Percentiles rank a stretch among this genome's conserved stretches.
phyloP scores from a whole-genome alignment of 2,329 filamentous ascomycete genomes.

The Cladosporium sp. region DNA sequence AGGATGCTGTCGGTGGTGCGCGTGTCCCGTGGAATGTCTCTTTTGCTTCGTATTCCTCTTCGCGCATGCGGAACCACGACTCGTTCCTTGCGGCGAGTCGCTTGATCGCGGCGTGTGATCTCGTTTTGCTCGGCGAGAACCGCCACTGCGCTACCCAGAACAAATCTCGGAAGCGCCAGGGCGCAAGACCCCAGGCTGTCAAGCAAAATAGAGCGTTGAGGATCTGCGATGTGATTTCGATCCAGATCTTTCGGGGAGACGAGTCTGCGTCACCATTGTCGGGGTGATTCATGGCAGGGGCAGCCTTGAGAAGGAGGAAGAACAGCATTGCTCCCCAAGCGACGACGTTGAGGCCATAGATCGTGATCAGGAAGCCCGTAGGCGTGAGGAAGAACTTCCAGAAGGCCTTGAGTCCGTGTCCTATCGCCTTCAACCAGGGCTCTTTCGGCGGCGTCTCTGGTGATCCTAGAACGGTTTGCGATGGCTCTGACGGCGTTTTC shows the following conservation, averaged over 20 bases:
- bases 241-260: slow-evolving; percentile 71
- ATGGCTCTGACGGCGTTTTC: not conserved
- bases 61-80: slow-evolving; percentile 28
- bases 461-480: not conserved
- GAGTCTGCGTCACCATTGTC: slow-evolving; percentile 28
- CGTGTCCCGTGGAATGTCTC: slow-evolving; percentile 47
- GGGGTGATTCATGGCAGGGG: slow-evolving; percentile 57
- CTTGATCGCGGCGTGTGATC: slow-evolving; percentile 33
- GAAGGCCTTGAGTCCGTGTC: slow-evolving; percentile 54
- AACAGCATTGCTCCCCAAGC: slow-evolving; percentile 93
- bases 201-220: slow-evolving; percentile 80
- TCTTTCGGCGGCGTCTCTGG: slow-evolving; percentile 33
- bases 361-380: slow-evolving; percentile 66
- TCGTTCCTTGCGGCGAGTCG: slow-evolving; percentile 8
- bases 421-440: slow-evolving; percentile 53
- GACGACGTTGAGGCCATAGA: slow-evolving; percentile 77
- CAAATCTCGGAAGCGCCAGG: slow-evolving; percentile 73
- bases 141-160: slow-evolving; percentile 64
- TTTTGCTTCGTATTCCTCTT: slow-evolving; percentile 29
- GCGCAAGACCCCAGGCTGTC: slow-evolving; percentile 72
- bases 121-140: slow-evolving; percentile 23
- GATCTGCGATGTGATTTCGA: slow-evolving; percentile 79
- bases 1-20: slow-evolving; percentile 57
- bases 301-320: slow-evolving; percentile 68
- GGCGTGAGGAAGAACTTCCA: slow-evolving; percentile 70